Base-by-base conservation (phyloP, 306 rosid species). In the Arachis stenosperma region DNA sequence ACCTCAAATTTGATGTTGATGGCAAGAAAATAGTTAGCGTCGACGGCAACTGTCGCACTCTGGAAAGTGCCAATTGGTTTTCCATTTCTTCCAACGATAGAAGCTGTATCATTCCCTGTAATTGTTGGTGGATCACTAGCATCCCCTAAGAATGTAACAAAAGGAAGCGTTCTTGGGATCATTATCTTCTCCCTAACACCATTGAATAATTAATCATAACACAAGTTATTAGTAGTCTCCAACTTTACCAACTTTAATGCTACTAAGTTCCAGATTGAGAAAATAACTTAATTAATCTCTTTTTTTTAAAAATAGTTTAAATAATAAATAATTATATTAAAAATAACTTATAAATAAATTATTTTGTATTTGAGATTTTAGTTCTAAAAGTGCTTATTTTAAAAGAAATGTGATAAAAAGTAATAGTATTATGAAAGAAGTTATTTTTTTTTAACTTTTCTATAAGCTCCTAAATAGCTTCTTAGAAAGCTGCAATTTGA, bases 1-100 rank as follows among this genome's bases (percentile, higher is more conserved):
- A 88, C 94, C 94, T 90, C 97, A 80, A 88, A 86, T 65, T 77
- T 90, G 2, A 90, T 71, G 82, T 85, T 87, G 77, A 88, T 70
- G 68, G 97, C 97, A 7, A 85, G 53, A 59, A 90, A 88, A 60
- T 88, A 84, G 63, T 63, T 79, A 56, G 90, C 90, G 71, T 90
- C 85, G 27, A 90, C 83, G 3, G 86, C 88, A 64, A 88, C 90
- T 1, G 97, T 88, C 40, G 92, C 92, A 79, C 90, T 83, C 66
- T 80, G 83, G 67, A 84, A 85, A 0, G 94, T 90, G 42, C 87
- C 81, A 29, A 90, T 27, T 3, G 82, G 84, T 48, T 0, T 70
- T 9, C 90, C 90, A 46, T 84, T 79, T 3, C 37, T 74, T 67
- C 86, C 83, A 0, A 59, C n/a, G 54, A 14, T 29, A 9, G 86